A percentile compares a stretch with the other conserved stretches of the same genome.
Evolutionary conservation across 495 filamentous ascomycete genomes (phyloP).

Genomic region (Xylaria flabelliformis): DNA sequence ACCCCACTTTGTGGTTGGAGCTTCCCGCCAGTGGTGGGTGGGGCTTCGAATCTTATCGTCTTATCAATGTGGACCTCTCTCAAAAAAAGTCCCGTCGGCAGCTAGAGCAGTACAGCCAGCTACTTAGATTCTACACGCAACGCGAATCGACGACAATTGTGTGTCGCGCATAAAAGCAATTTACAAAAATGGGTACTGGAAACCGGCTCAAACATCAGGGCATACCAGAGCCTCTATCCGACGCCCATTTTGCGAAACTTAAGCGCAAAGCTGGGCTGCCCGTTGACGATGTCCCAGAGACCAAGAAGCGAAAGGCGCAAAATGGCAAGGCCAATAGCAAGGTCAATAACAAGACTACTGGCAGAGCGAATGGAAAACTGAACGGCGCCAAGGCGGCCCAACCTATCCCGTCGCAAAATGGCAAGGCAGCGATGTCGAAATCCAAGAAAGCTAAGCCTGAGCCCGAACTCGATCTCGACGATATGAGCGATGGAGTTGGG

Average conservation of each 20-base stretch:
- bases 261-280: conserved; percentile 76
- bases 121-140: neutral
- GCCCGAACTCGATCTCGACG: conserved; percentile 57
- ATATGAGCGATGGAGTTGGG: conserved; percentile 56
- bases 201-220: conserved; percentile 97
- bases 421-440: conserved; percentile 53
- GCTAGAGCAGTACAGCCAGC: neutral
- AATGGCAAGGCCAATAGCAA: conserved; percentile 55
- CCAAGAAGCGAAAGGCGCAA: conserved; percentile 73
- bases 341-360: conserved; percentile 28
- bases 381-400: conserved; percentile 43
- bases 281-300: conserved; percentile 54
- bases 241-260: conserved; percentile 73
- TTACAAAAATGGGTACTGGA: conserved; percentile 77
- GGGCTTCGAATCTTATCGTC: conserved; percentile 33
- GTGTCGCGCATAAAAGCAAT: neutral
- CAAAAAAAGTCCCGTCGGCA: conserved; percentile 27
- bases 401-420: conserved; percentile 39
- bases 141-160: neutral
- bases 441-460: conserved; percentile 54
- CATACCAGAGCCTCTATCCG: conserved; percentile 79
- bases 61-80: conserved; percentile 31
- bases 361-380: conserved; percentile 48
- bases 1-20: conserved; percentile 42
- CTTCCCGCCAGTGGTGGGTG: conserved; percentile 24